Base-by-base conservation (phyloP, 306 rosid genomes). In the Cyamopsis tetragonoloba region DNA sequence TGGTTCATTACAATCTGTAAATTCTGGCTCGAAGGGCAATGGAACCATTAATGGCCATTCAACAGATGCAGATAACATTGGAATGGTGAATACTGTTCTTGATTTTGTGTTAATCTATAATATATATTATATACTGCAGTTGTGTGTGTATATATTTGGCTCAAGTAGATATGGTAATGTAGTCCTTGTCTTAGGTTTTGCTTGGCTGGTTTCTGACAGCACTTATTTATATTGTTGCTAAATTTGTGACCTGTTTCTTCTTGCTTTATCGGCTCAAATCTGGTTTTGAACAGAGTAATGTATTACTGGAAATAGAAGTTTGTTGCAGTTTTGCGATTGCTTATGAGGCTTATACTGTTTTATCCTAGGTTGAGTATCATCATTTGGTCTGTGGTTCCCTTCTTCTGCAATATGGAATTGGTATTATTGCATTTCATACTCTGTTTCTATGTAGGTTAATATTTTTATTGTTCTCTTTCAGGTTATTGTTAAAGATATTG, bases 401-500 rank as follows among this genome's bases (percentile, higher is more conserved):
- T 41, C 51, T 55, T 54, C 35, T 39, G 47, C 47, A 13, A 14
- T 62, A 28, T 63, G 7, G 17, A 50, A 11, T 18, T 62, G 32
- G 5, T 38, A 2, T 4, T 27, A 14, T 26, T 72, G 37, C 66
- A 23, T 47, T 49, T 57, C 43, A 47, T 72, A 31, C 13, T 14
- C 14, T 32, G 50, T 5, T 73, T 58, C 27, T 37, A 51, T 3
- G 2, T 11, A 38, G 22, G 46, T 9, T 77, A 76, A 66, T 66
- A 19, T 69, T 43, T 43, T 51, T 50, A 13, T 62, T 69, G 57
- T 48, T 71, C 27, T 57, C 56, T 71, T 56, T 54, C 85, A 93
- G 99, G 97, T 90, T 60, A 86, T 95, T 77, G 87, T 95, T 68
- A 88, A 83, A 78, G 97, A 95, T 68, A 83, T 88, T 60, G 83